phyloP scores from a whole-genome alignment of 2,329 filamentous ascomycete species.

The Hysterium pulicare region DNA sequence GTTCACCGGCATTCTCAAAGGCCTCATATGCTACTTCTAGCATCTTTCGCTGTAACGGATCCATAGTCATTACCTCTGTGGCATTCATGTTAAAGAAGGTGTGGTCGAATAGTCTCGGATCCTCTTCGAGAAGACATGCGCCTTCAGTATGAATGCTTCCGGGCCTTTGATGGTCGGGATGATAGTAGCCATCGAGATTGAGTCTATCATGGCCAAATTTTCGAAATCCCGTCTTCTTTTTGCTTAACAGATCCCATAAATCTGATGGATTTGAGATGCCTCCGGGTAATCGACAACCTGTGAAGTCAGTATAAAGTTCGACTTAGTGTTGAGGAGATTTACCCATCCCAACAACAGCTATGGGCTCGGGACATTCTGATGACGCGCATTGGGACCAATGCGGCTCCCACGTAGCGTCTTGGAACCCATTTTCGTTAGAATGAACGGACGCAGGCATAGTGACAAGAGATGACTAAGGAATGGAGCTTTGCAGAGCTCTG shows the following conservation, averaged over 20 bases:
- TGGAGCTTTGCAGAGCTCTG: too few species aligned
- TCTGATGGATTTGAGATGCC: slow-evolving; percentile 8
- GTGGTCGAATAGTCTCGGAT: slow-evolving; percentile 36
- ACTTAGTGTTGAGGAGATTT: background rate
- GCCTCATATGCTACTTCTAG: slow-evolving; percentile 33
- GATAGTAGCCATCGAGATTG: slow-evolving; percentile 35
- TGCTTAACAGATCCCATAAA: slow-evolving; percentile 28
- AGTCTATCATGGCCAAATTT: slow-evolving; percentile 27
- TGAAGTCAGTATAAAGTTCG: background rate
- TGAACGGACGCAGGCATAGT: too few species aligned
- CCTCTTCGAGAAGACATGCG: slow-evolving; percentile 38
- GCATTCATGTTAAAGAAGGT: slow-evolving; percentile 24
- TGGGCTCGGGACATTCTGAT: slow-evolving; percentile 22
- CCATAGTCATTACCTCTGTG: slow-evolving; percentile 19
- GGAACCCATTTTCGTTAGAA: too few species aligned
- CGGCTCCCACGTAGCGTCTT: too few species aligned
- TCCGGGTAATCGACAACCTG: slow-evolving; percentile 22
- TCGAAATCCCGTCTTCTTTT: slow-evolving; percentile 25
- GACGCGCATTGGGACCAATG: too few species aligned
- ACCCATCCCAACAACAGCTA: slow-evolving; percentile 27
- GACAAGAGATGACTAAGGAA: too few species aligned
- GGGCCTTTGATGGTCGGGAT: slow-evolving; percentile 33
- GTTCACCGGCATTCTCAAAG: slow-evolving; percentile 38
- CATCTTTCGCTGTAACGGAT: slow-evolving; percentile 27
- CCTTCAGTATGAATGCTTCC: slow-evolving; percentile 33